Evolutionary conservation across 2,329 filamentous ascomycete species (phyloP).

Genomic region (Geosmithia flava): DNA sequence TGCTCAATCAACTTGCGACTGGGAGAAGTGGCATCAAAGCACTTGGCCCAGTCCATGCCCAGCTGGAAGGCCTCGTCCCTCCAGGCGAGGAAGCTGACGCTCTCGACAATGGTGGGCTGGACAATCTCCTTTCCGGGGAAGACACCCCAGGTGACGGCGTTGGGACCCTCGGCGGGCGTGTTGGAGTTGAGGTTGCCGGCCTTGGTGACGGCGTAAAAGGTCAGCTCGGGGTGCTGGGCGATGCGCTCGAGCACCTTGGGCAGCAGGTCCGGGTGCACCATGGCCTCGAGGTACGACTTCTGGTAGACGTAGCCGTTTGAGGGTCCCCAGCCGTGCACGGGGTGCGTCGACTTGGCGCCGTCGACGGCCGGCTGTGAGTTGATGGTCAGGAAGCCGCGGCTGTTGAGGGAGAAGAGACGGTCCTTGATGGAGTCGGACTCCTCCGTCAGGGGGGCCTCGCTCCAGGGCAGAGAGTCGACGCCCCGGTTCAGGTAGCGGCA

Average conservation of each 20-base stretch:
- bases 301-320: conserved; percentile 95
- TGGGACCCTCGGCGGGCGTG: conserved; percentile 72
- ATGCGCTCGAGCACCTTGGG: conserved; percentile 67
- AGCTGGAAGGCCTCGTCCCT: conserved; percentile 95
- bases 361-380: conserved; percentile 96
- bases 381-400: conserved; percentile 80
- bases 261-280: conserved; percentile 72
- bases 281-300: conserved; percentile 89
- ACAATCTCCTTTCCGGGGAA: conserved; percentile 98
- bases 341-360: conserved; percentile 76
- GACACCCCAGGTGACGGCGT: conserved; percentile 98
- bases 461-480: conserved; percentile 82
- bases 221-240: conserved; percentile 66
- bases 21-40: conserved; percentile 64
- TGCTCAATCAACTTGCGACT: conserved; percentile 70
- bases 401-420: conserved; percentile 71
- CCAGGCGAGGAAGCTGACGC: conserved; percentile 94
- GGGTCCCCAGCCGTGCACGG: conserved; percentile 88
- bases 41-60: conserved; percentile 88
- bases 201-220: conserved; percentile 89
- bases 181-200: conserved; percentile 75
- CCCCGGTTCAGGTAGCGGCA: conserved; percentile 73
- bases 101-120: conserved; percentile 99
- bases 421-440: conserved; percentile 71
- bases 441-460: conserved; percentile 71